A percentile compares a stretch with the other conserved stretches of the same genome.
These are phyloP conservation scores for Botrytis squamosa DNA, from an alignment of 2,329 filamentous ascomycete genomes.

Conservation along the genomic window DNA sequence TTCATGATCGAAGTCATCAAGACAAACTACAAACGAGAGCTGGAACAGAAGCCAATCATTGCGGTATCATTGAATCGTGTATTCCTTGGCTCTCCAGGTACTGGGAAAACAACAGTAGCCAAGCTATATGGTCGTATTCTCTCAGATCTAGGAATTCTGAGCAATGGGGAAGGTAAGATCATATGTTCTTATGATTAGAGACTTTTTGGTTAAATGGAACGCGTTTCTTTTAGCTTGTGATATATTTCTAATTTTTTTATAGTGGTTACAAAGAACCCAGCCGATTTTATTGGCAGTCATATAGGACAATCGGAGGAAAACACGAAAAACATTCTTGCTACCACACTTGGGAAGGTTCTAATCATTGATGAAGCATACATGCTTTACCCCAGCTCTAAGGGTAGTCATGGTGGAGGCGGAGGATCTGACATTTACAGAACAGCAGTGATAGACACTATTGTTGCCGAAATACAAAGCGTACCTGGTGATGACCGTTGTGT, in stretches of 20 bases:
- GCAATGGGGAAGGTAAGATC: slow-evolving; percentile 61
- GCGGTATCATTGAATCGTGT: slow-evolving; percentile 65
- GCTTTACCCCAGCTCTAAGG: slow-evolving; percentile 46
- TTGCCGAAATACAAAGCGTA: slow-evolving; percentile 66
- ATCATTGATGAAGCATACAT: slow-evolving; percentile 81
- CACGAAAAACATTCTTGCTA: slow-evolving; percentile 68
- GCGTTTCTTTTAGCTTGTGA: too few relatives aligned
- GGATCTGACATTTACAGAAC: slow-evolving; percentile 54
- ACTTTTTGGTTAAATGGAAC: too few relatives aligned
- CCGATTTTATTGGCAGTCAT: slow-evolving; percentile 66
- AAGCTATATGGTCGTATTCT: slow-evolving; percentile 70
- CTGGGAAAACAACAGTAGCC: slow-evolving; percentile 73
- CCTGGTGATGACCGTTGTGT: slow-evolving; percentile 73
- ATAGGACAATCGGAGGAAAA: slow-evolving; percentile 68
- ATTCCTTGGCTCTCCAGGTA: slow-evolving; percentile 71
- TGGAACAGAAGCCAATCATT: slow-evolving; percentile 58
- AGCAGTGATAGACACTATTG: slow-evolving; percentile 71
- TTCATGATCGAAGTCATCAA: slow-evolving; percentile 60
- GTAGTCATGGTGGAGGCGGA: slow-evolving; percentile 20
- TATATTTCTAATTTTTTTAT: not conserved
- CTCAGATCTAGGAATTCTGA: slow-evolving; percentile 64
- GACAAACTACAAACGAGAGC: slow-evolving; percentile 64
- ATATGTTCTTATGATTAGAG: not conserved
- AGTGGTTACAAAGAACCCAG: slow-evolving; percentile 70
- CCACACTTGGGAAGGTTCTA: slow-evolving; percentile 69